phyloP scores from a whole-genome alignment of 2,329 filamentous ascomycete species.

The Beauveria caledonica region DNA sequence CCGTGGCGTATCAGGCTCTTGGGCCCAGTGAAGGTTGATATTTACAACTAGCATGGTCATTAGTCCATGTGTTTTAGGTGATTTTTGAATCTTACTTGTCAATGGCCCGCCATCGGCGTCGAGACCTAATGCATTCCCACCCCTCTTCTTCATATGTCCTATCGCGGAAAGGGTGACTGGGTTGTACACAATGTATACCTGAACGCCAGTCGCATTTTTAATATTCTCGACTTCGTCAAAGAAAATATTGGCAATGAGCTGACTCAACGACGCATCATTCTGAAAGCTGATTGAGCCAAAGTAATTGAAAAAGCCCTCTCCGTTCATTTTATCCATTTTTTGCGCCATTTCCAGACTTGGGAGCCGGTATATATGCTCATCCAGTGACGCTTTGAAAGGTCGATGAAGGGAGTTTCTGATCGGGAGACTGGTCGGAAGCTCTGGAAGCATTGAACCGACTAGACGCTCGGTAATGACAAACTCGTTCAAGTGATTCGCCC shows the following conservation, averaged over 20 bases:
- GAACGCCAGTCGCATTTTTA: background rate
- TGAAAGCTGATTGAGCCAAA: background rate
- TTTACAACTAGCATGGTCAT: background rate
- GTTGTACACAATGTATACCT: background rate
- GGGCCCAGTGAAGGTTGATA: background rate
- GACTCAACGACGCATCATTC: background rate
- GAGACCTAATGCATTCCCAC: background rate
- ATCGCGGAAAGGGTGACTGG: background rate
- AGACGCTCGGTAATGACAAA: background rate
- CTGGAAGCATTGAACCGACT: background rate
- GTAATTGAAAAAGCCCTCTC: background rate
- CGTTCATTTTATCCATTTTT: background rate
- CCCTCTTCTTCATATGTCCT: background rate
- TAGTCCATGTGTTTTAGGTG: background rate
- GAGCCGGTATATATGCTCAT: background rate
- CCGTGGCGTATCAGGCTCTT: background rate
- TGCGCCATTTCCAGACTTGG: background rate
- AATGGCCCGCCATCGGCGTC: background rate
- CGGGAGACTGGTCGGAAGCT: background rate
- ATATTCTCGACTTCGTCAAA: background rate
- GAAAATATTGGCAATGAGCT: background rate
- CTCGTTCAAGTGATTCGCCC: background rate
- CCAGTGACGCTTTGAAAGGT: background rate
- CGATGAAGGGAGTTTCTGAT: background rate
- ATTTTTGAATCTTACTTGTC: background rate